Percentiles rank a stretch among this genome's conserved stretches.
Conservation (phyloP, 2,329 filamentous ascomycete species). For the Colletotrichum lentis region DNA sequence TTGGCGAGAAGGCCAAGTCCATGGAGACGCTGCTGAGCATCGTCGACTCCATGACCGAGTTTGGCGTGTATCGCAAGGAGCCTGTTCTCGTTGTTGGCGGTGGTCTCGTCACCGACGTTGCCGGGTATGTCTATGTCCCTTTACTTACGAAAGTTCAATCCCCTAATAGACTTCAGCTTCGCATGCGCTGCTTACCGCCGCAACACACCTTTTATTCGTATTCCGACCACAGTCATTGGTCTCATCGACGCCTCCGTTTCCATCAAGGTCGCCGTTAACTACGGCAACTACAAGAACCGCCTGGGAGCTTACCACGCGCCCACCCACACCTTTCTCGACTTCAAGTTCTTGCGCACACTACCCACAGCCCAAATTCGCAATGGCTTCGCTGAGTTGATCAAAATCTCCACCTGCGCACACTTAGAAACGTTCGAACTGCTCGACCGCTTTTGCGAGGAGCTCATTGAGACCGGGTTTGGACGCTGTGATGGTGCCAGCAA, state of each 20-base stretch:
- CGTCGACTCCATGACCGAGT: conserved; percentile 77
- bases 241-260: conserved; percentile 78
- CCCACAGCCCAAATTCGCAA: conserved; percentile 75
- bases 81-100: conserved; percentile 73
- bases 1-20: conserved; percentile 78
- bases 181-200: conserved; percentile 76
- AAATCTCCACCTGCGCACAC: conserved; percentile 77
- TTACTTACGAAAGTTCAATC: neutral
- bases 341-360: conserved; percentile 73
- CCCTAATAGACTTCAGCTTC: conserved; percentile 56
- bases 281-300: conserved; percentile 78
- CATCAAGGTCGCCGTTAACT: conserved; percentile 82
- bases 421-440: conserved; percentile 71
- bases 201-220: conserved; percentile 77
- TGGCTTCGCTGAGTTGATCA: conserved; percentile 78
- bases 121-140: conserved; percentile 61
- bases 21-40: conserved; percentile 75
- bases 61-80: conserved; percentile 75
- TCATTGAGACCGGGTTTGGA: conserved; percentile 72
- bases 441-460: conserved; percentile 72
- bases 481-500: conserved; percentile 62
- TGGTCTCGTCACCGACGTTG: conserved; percentile 76
- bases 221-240: conserved; percentile 78
- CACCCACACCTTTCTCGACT: conserved; percentile 76
- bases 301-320: conserved; percentile 78